Base-by-base conservation (phyloP, 2,329 filamentous ascomycete species). In the Dryadomyces quercus-mongolicae region DNA sequence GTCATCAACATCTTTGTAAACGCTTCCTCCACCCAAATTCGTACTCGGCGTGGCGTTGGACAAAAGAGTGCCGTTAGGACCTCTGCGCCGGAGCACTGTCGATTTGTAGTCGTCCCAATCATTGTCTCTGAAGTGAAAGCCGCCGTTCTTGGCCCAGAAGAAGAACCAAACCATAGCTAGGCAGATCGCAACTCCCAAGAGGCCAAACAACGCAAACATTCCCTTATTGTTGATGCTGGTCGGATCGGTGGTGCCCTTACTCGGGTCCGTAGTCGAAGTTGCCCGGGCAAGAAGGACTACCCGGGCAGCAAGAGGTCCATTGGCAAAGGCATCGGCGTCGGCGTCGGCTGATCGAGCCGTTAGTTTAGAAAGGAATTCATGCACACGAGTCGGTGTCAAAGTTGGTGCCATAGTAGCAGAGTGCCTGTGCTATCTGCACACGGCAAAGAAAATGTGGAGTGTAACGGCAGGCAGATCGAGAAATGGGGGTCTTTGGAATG, bases 101-200 rank as follows among this genome's bases (percentile, higher is more conserved):
- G 86, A 85, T 68, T 97, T 97, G 80, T 98, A 98, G 65, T 98
- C 93, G 6, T 97, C 92, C 92, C 93, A 98, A 70, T 98, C 93
- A 40, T 81, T 76, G 59, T 94, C 74, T 49, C 79, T 78, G 76
- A 90, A 97, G 59, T 86, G 74, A 73, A 97, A 96, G 15, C 93
- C 93, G 58, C 93, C 93, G 62, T 97, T 95, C 71, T 87, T 92
- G 55, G 92, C 92, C 86, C 88, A 94, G 77, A 95, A 95, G 78
- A 98, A 97, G 78, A 98, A 96, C 91, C 93, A 98, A 65, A 97
- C 89, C 22, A 77, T 80, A 0, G 75, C 79, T 3, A 87, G 56
- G 22, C 93, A 86, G 65, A 97, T 86, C 36, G 72, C 81, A 0
- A 83, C 82, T 38, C 88, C 89, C 52, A 97, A 81, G 18, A 96